Evolutionary conservation across 2,329 filamentous ascomycete genomes (phyloP).

Genomic region (Didymella segeticola): DNA sequence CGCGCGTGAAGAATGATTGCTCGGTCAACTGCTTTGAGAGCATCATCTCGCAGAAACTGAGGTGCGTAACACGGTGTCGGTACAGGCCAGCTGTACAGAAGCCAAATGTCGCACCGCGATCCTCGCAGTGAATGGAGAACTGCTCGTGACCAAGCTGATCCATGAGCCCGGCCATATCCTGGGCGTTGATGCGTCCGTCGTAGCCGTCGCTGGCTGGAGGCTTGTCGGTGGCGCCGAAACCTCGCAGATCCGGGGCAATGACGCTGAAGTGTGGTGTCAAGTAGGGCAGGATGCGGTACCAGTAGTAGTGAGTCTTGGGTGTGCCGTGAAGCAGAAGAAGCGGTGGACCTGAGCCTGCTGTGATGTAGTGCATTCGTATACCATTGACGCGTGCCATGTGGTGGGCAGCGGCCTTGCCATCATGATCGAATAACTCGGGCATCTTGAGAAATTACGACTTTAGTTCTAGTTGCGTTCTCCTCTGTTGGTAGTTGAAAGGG

Average conservation of each 20-base stretch:
- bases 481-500: neutral
- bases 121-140: constrained; percentile 73
- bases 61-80: constrained; percentile 23
- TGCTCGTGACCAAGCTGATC: constrained; percentile 67
- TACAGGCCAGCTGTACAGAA: constrained; percentile 30
- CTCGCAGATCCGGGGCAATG: constrained; percentile 47
- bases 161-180: constrained; percentile 47
- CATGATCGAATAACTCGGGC: constrained; percentile 30
- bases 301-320: constrained; percentile 41
- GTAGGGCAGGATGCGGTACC: constrained; percentile 46
- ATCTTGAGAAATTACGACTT: neutral
- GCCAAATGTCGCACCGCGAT: constrained; percentile 26
- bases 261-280: constrained; percentile 47
- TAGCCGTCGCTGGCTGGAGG: constrained; percentile 48
- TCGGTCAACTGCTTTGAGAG: constrained; percentile 24
- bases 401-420: constrained; percentile 21
- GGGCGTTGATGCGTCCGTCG: constrained; percentile 45
- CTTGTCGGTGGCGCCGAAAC: constrained; percentile 51
- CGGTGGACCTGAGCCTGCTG: constrained; percentile 25
- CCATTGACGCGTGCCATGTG: constrained; percentile 31
- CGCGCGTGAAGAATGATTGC: constrained; percentile 29
- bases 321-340: constrained; percentile 33
- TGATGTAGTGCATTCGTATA: constrained; percentile 32
- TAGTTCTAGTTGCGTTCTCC: neutral
- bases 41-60: constrained; percentile 32